A percentile compares a stretch with the other conserved stretches of the same genome.
These are phyloP conservation scores for Tetrahymena malaccensis DNA, from an alignment of 73 alveolate genomes.

Conservation along the genomic window DNA sequence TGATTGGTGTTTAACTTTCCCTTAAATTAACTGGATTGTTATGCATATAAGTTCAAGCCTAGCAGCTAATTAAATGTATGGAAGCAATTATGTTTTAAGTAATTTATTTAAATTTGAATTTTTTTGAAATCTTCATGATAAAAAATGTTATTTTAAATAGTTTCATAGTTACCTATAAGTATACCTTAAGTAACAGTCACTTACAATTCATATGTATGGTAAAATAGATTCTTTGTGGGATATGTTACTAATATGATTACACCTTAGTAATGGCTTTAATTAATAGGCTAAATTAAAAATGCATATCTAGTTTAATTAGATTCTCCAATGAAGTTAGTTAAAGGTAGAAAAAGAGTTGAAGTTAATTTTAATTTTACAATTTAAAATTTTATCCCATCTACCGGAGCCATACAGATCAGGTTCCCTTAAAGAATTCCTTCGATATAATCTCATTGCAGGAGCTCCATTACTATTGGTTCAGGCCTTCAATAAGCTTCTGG, in stretches of 20 bases:
- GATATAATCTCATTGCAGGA: neutral
- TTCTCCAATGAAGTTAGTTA: neutral
- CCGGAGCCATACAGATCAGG: neutral
- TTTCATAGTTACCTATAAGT: neutral
- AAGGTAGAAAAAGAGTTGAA: neutral
- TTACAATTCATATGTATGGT: neutral
- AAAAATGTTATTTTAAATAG: neutral
- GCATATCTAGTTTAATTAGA: neutral
- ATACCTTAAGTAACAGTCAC: neutral
- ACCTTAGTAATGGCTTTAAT: neutral
- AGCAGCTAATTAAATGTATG: neutral
- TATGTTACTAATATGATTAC: neutral
- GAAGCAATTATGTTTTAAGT: neutral
- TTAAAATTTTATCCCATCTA: neutral
- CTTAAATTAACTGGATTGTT: neutral
- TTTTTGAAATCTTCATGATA: no score
- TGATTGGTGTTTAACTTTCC: neutral
- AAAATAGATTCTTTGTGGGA: neutral
- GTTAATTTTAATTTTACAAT: neutral
- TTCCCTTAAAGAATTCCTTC: neutral
- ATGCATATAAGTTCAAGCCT: neutral
- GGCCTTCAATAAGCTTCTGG: neutral
- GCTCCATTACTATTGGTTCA: neutral
- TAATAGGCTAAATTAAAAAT: neutral
- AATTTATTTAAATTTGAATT: neutral